Conservation (phyloP, 2,329 filamentous ascomycete genomes). For the Nothophaeocryptopus gaeumannii region DNA sequence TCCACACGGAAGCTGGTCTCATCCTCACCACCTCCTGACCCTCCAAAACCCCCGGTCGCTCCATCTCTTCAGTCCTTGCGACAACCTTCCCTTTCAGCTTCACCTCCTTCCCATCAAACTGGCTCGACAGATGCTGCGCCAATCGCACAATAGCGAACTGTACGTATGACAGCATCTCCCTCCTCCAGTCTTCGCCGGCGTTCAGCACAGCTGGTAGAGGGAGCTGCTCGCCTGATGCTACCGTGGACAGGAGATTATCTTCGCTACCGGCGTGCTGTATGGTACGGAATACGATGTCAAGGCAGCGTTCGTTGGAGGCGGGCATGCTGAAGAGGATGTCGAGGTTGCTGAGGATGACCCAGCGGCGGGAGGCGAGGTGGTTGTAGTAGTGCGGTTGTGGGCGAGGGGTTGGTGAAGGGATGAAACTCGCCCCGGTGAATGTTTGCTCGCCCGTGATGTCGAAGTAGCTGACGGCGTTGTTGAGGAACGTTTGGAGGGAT, state of each 20-base stretch:
- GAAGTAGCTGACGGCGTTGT: not conserved
- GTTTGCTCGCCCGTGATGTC: not conserved
- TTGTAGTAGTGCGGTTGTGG: not conserved
- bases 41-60: not conserved
- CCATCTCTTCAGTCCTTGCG: not conserved
- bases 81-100: conserved; percentile 1
- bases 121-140: conserved; percentile 2
- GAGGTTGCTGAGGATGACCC: conserved; percentile 1
- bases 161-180: conserved; percentile 1
- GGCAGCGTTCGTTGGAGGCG: not conserved
- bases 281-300: not conserved
- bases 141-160: conserved; percentile 2
- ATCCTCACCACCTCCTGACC: not conserved
- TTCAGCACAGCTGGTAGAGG: not conserved
- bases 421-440: not conserved
- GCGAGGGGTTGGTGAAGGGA: not conserved
- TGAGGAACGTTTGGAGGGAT: conserved; percentile 1
- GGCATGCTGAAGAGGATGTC: not conserved
- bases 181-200: conserved; percentile 2
- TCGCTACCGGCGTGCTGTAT: not conserved
- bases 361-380: not conserved
- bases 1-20: no score
- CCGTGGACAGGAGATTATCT: not conserved
- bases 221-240: not conserved
- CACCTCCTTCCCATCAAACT: conserved; percentile 2